Percentiles rank a stretch among this genome's conserved stretches.
These are phyloP conservation scores for Cajanus cajan DNA, from an alignment of 306 rosid species.

Conservation along the genomic window DNA sequence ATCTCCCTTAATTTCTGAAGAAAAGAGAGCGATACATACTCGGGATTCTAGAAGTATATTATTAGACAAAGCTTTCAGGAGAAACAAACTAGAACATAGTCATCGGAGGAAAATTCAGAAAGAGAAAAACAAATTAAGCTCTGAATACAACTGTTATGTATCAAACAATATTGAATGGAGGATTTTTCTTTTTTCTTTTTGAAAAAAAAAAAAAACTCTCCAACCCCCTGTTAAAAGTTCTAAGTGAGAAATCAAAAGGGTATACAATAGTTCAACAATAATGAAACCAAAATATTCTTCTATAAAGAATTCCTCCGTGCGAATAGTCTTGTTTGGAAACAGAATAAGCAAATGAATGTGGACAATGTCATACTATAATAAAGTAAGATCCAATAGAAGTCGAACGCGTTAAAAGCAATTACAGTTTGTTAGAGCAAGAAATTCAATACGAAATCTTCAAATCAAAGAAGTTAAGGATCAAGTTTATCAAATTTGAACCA, in stretches of 20 bases:
- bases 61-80: slow-evolving; percentile 9
- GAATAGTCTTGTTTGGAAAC: background rate
- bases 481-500: slow-evolving; percentile 1
- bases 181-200: background rate
- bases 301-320: background rate
- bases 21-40: background rate
- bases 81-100: background rate
- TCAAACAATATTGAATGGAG: background rate
- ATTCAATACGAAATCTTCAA: slow-evolving; percentile 23
- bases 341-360: slow-evolving; percentile 12
- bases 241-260: slow-evolving; percentile 1
- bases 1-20: background rate
- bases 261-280: background rate
- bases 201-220: background rate
- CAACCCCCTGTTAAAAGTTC: background rate
- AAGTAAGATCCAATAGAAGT: slow-evolving; percentile 28
- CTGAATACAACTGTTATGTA: background rate
- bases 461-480: slow-evolving; percentile 17
- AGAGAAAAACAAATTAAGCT: background rate
- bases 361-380: slow-evolving; percentile 17
- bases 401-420: slow-evolving; percentile 1
- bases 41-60: background rate
- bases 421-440: slow-evolving; percentile 17
- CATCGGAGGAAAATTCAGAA: slow-evolving; percentile 11
- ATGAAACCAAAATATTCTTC: background rate